Evolutionary conservation across 2,329 filamentous ascomycete genomes (phyloP).

Genomic region (Zymoseptoria brevis): DNA sequence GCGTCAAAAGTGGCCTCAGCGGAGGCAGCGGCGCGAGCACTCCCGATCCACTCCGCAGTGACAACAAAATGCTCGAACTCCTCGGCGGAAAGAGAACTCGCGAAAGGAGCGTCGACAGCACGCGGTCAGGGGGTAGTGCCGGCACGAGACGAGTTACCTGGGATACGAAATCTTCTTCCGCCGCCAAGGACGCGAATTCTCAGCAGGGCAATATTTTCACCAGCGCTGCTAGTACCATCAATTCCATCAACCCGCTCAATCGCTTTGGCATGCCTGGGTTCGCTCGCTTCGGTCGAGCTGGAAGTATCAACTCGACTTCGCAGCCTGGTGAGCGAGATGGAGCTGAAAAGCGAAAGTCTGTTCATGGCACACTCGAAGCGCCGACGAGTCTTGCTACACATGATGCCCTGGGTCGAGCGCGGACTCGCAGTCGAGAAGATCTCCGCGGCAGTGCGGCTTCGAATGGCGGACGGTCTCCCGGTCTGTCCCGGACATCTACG

Average conservation of each 20-base stretch:
- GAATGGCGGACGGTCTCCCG: neutral
- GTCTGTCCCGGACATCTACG: neutral
- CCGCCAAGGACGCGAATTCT: slow-evolving; percentile 11
- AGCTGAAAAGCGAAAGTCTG: neutral
- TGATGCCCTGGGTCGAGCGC: neutral
- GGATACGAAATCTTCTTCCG: slow-evolving; percentile 19
- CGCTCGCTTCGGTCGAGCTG: slow-evolving; percentile 28
- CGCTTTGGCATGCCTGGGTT: slow-evolving; percentile 29
- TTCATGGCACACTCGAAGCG: neutral
- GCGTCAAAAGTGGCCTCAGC: slow-evolving; percentile 14
- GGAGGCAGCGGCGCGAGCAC: slow-evolving; percentile 27
- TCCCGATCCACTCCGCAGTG: slow-evolving; percentile 33
- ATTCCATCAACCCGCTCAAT: slow-evolving; percentile 31
- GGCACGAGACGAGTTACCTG: slow-evolving; percentile 27
- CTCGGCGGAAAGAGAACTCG: slow-evolving; percentile 58
- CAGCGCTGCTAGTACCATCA: slow-evolving; percentile 25
- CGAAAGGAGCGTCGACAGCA: slow-evolving; percentile 71
- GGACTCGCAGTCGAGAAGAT: neutral
- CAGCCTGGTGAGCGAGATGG: slow-evolving; percentile 7
- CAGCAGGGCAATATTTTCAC: slow-evolving; percentile 7
- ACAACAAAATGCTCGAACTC: slow-evolving; percentile 62
- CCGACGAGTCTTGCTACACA: neutral
- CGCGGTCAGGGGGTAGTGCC: slow-evolving; percentile 53
- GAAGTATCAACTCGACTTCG: slow-evolving; percentile 9
- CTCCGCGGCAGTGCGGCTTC: neutral